phyloP scores from a whole-genome alignment of 306 rosid species.

The Sicyos edulis region DNA sequence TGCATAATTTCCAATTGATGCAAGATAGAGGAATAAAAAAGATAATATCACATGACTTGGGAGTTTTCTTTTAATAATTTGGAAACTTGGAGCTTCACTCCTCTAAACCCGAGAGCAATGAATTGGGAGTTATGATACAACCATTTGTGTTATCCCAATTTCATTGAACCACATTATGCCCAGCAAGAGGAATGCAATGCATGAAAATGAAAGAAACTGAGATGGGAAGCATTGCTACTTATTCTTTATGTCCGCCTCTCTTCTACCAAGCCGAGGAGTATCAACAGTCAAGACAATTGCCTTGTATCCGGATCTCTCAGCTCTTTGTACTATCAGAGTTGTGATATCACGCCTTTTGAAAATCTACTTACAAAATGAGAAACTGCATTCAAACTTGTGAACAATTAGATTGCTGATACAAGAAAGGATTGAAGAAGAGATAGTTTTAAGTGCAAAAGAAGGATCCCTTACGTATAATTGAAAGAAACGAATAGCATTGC shows the following conservation, averaged over 20 bases:
- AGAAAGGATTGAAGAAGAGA: background rate
- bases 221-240: constrained; percentile 28
- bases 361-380: constrained; percentile 29
- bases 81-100: too few relatives aligned
- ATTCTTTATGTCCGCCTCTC: constrained; percentile 66
- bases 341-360: constrained; percentile 50
- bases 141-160: background rate
- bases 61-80: background rate
- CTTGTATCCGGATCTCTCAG: constrained; percentile 52
- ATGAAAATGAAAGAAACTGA: background rate
- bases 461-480: constrained; percentile 46
- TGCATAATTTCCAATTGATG: constrained; percentile 15
- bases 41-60: background rate
- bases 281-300: constrained; percentile 60
- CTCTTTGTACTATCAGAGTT: constrained; percentile 42
- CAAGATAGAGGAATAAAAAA: background rate
- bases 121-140: background rate
- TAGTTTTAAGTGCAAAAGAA: constrained; percentile 11
- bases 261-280: constrained; percentile 51
- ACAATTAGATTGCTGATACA: background rate
- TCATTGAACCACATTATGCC: background rate
- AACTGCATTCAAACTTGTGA: background rate
- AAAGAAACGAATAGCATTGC: constrained; percentile 63
- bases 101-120: too few relatives aligned
- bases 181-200: background rate